These are phyloP conservation scores for Neurospora sp. DNA, from an alignment of 2,329 filamentous ascomycete genomes.

Conservation along the genomic window DNA sequence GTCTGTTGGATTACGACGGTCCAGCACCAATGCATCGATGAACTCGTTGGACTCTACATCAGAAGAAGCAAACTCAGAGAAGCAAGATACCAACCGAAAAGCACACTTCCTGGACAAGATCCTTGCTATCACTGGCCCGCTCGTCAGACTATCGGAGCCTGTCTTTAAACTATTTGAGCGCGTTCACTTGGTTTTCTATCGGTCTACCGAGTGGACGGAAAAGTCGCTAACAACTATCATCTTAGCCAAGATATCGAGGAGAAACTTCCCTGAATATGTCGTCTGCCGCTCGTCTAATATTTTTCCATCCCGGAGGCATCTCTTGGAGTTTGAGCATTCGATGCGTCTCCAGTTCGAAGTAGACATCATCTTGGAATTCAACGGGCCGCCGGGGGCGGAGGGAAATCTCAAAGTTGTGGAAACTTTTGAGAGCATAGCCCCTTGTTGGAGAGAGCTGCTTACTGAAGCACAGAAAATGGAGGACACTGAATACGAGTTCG, in stretches of 20 bases:
- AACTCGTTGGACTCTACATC: conserved; percentile 34
- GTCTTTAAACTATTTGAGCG: conserved; percentile 80
- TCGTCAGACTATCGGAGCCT: conserved; percentile 66
- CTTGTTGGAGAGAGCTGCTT: conserved; percentile 69
- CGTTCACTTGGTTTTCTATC: conserved; percentile 91
- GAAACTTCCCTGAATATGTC: conserved; percentile 83
- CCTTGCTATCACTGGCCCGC: conserved; percentile 66
- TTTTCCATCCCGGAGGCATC: conserved; percentile 62
- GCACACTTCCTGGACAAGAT: conserved; percentile 71
- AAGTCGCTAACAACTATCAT: conserved; percentile 95
- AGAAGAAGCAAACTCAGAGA: conserved; percentile 27
- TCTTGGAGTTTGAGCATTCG: conserved; percentile 85
- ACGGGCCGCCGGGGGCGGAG: conserved; percentile 56
- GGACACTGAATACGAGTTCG: conserved; percentile 63
- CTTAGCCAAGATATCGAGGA: conserved; percentile 75
- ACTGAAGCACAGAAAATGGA: conserved; percentile 71
- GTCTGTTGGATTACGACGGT: conserved; percentile 56
- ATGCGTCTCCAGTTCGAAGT: conserved; percentile 73
- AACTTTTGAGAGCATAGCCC: conserved; percentile 65
- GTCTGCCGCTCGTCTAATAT: conserved; percentile 86
- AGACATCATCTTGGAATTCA: conserved; percentile 74
- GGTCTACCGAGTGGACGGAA: conserved; percentile 94
- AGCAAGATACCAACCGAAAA: conserved; percentile 52
- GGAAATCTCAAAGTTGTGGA: conserved; percentile 59
- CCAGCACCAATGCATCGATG: conserved; percentile 48